Evolutionary conservation across 805 yeast genomes (phyloP), one percentile per base, ranked within the genome.

Genomic region (Saturnispora dispora): DNA sequence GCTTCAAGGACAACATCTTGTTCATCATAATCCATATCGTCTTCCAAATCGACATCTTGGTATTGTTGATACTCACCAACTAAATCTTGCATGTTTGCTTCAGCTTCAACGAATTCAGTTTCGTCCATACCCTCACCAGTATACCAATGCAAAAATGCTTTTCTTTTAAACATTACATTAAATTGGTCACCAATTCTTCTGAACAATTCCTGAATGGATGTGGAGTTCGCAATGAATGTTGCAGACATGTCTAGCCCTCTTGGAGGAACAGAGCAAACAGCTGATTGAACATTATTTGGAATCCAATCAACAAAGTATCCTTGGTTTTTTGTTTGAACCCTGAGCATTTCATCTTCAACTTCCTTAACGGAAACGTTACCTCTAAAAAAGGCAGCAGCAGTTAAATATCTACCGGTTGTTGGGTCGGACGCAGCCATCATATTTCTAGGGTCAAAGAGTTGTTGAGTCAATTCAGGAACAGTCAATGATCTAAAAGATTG

Each of bases 341-440:
- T 81, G 68, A 74, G 79, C 89, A 88, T 87, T 70, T 88, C 95
- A 67, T 89, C 96, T 69, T 89, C 96, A 55, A 89, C 96, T 72
- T 89, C 96, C 71, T 87, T 88, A 52, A 86, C 86, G 18, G 95
- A 85, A 47, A 86, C 96, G 61, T 87, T 85, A 71, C 96, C 96
- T 70, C 96, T 81, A 75, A 88, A 89, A 74, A 89, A 86, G 17
- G 96, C 90, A 36, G 96, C 95, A 52, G 88, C 96, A 9, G 96
- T 87, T 67, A 89, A 75, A 71, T 89, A 89, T 67, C 95, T 80
- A 60, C 96, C 96, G 66, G 83, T 82, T 72, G 83, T 77, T 60
- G 96, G 96, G 70, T 89, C 90, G 20, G 91, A 79, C 46, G 95
- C 96, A 39, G 96, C 96, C 96, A 89, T 89, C 93, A 89, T 86